Base-by-base conservation (phyloP, 352 stramenopile species). In the Phytopythium cucurbitacearum region DNA sequence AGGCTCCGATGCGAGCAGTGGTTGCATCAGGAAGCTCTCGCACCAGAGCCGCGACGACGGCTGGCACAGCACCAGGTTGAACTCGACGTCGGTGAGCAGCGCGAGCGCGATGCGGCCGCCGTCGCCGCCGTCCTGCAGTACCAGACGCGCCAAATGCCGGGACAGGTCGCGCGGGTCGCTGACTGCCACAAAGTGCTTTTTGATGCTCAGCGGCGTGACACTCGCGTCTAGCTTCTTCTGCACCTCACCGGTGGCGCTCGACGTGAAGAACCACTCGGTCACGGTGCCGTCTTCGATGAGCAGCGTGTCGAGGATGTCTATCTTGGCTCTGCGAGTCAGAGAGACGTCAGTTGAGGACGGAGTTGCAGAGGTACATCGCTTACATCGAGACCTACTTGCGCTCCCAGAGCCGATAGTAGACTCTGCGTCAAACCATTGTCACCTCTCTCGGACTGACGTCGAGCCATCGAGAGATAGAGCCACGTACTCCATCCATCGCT, bases 231-330 rank as follows among this genome's bases (percentile, higher is more conserved):
- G 60, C 51, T 85, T 83, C 15, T 62, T 71, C 53, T 80, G 73
- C 36, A 88, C 52, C 53, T 85, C 77, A 32, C 75, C 78, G 5
- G 78, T 82, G 57, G 35, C 40, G 3, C 73, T 51, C 4, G 78
- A 89, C 3, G 78, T 87, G 59, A 76, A 85, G 59, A 73, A 89
- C 78, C 78, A 89, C 37, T 78, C 71, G 7, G 45, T 55, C 7
- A 65, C 63, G 16, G 32, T 63, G 13, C 78, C 78, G n/a, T 69
- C 63, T 7, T 59, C 38, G 48, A 89, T 69, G 13, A 87, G 13
- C 28, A 89, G 65, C 5, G 71, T 67, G 64, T 89, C 78, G 11
- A 58, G 66, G 42, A 89, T 82, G 39, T 89, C 78, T 1, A 89
- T 42, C 51, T 82, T 83, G 11, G 65, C 57, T 57, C 73, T 85